These are phyloP conservation scores for Eremothecium cymbalariae DNA, from an alignment of 1,139 yeast species.

Conservation along the genomic window DNA sequence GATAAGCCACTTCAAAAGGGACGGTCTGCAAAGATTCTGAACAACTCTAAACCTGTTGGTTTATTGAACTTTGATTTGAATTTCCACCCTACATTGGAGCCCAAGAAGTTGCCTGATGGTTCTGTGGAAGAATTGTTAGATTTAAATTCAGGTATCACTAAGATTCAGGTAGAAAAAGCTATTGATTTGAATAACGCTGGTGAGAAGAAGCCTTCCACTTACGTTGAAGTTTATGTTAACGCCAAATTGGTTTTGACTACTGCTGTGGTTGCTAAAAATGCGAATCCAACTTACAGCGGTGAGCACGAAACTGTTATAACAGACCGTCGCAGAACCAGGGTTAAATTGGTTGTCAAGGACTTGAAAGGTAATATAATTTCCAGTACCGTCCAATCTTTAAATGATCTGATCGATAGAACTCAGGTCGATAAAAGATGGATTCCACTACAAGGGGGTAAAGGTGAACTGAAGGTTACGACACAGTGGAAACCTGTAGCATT, in stretches of 20 bases:
- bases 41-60: conserved; percentile 81
- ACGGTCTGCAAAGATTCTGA: conserved; percentile 49
- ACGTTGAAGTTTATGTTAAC: conserved; percentile 61
- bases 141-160: conserved; percentile 83
- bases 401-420: conserved; percentile 66
- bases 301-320: conserved; percentile 63
- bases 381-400: conserved; percentile 54
- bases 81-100: conserved; percentile 73
- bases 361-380: conserved; percentile 54
- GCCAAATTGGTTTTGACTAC: conserved; percentile 54
- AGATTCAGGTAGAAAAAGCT: conserved; percentile 34
- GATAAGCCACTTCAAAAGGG: conserved; percentile 47
- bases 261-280: conserved; percentile 49
- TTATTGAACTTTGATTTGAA: conserved; percentile 59
- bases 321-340: conserved; percentile 62
- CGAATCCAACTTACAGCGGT: conserved; percentile 61
- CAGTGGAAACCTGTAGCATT: conserved; percentile 83
- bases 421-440: conserved; percentile 75
- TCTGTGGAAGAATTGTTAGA: conserved; percentile 83
- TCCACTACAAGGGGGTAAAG: conserved; percentile 53
- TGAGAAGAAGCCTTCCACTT: conserved; percentile 49
- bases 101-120: conserved; percentile 73
- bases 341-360: conserved; percentile 60
- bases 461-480: conserved; percentile 62
- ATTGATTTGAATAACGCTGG: conserved; percentile 24